Conservation (phyloP, 169 alveolate genomes). For the Fabrea salina region DNA sequence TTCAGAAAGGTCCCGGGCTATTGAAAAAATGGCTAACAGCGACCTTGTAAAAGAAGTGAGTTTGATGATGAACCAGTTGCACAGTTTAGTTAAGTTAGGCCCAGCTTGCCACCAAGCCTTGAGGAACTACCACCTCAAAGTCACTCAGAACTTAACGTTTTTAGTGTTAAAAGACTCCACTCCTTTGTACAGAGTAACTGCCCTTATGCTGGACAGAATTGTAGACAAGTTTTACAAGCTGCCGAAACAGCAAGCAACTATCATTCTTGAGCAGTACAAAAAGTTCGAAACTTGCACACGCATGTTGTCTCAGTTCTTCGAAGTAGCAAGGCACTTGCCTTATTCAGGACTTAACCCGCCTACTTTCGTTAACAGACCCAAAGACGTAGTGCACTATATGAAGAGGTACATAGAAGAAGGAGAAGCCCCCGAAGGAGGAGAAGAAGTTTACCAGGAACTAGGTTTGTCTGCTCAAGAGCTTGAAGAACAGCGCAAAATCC, state of each 20-base stretch:
- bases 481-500: not conserved
- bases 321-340: not conserved
- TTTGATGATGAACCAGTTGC: not conserved
- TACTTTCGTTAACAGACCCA: not conserved
- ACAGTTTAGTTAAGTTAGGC: constrained; percentile 5
- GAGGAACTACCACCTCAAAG: constrained; percentile 1
- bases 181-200: not conserved
- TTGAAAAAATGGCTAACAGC: not conserved
- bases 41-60: constrained; percentile 16
- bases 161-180: constrained; percentile 8
- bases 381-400: not conserved
- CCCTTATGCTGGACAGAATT: not conserved
- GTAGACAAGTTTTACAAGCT: not conserved
- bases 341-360: constrained; percentile 20
- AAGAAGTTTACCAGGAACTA: not conserved
- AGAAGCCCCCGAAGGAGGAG: not conserved
- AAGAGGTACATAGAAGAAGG: not conserved
- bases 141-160: constrained; percentile 5
- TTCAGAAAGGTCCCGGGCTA: not conserved
- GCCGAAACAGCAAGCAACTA: not conserved
- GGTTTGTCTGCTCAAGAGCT: not conserved
- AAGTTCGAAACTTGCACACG: constrained; percentile 19
- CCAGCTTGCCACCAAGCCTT: not conserved
- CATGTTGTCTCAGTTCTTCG: constrained; percentile 1
- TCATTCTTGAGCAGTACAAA: constrained; percentile 3